A percentile compares a stretch with the other conserved stretches of the same genome.
Evolutionary conservation across 148 eudicot genomes (phyloP).

Genomic region (Polygonum maritimum): DNA sequence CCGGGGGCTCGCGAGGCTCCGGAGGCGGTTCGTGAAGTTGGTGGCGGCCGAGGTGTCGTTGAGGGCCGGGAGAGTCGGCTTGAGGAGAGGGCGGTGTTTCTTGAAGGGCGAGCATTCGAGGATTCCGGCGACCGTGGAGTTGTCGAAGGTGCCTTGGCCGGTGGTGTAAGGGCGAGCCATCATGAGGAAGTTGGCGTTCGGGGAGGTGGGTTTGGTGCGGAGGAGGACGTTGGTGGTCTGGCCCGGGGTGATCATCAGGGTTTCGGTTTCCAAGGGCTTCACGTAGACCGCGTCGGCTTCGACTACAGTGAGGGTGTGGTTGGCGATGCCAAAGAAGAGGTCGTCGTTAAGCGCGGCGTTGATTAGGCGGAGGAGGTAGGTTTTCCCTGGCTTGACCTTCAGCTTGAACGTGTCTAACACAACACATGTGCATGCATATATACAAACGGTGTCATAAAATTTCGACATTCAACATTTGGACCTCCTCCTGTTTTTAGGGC

Average conservation of each 20-base stretch:
- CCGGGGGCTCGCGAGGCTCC: slow-evolving; percentile 28
- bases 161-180: slow-evolving; percentile 49
- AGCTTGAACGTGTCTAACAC: slow-evolving; percentile 35
- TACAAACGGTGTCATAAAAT: too few species aligned
- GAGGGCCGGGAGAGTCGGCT: slow-evolving; percentile 39
- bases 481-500: slow-evolving; percentile 42
- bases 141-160: slow-evolving; percentile 51
- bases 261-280: slow-evolving; percentile 35
- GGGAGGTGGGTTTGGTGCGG: slow-evolving; percentile 27
- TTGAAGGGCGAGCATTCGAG: slow-evolving; percentile 27
- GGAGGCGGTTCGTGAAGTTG: slow-evolving; percentile 30
- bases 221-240: slow-evolving; percentile 49
- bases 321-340: too few species aligned
- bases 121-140: slow-evolving; percentile 48
- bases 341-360: too few species aligned
- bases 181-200: slow-evolving; percentile 46
- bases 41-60: slow-evolving; percentile 45
- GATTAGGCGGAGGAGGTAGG: too few species aligned
- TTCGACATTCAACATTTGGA: slow-evolving; percentile 30
- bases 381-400: slow-evolving; percentile 25
- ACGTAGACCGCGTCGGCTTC: slow-evolving; percentile 42
- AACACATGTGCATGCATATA: too few species aligned
- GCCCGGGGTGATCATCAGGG: slow-evolving; percentile 34
- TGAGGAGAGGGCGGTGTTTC: slow-evolving; percentile 34
- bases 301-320: slow-evolving; percentile 17